Evolutionary conservation across 1,284 basidiomycete genomes (phyloP), one percentile per base, ranked within the genome.

Genomic region (Rhodotorula mucilaginosa): DNA sequence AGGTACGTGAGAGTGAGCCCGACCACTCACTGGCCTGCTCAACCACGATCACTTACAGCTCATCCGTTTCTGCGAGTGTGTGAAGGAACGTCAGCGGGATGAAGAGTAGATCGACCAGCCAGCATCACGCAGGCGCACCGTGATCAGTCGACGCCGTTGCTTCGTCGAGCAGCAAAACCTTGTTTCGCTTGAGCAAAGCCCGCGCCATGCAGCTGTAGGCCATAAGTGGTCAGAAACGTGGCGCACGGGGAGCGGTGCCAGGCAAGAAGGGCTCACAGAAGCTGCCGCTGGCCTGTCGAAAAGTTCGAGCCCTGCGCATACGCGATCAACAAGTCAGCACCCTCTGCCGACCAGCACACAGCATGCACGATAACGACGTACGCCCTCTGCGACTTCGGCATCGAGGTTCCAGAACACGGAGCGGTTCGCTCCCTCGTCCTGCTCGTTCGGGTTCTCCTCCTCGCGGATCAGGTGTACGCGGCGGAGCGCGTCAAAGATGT

Each of bases 391-490:
- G 16, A 97, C 92, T 21, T 87, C 81, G 1, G 90, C 91, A 71
- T 93, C 91, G 3, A 97, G 84, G 79, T 93, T 88, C 48, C 88
- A 87, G 87, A 97, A 97, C 7, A 93, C 88, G 74, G 94, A 94
- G 49, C 82, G 85, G 78, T 96, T 96, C 13, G 83, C 82, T n/a
- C 83, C 83, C 57, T 86, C 87, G n/a, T 83, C 85, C 0, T 82
- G 80, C 7, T 82, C 81, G 57, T 86, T 86, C 51, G 83, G 85
- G 1, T 86, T 64, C 4, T 87, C 84, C 2, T 72, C 69, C 10
- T 76, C 72, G 1, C 79, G 77, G 67, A 97, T 89, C 46, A 96
- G 84, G 79, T 95, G 92, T 0, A 96, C 93, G 8, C 93, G 87
- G 67, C 90, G 88, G 15, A 97, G 86, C 0, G 92, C 90, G 80